Conservation (phyloP, 495 filamentous ascomycete genomes). For the Daldinia concentrica region DNA sequence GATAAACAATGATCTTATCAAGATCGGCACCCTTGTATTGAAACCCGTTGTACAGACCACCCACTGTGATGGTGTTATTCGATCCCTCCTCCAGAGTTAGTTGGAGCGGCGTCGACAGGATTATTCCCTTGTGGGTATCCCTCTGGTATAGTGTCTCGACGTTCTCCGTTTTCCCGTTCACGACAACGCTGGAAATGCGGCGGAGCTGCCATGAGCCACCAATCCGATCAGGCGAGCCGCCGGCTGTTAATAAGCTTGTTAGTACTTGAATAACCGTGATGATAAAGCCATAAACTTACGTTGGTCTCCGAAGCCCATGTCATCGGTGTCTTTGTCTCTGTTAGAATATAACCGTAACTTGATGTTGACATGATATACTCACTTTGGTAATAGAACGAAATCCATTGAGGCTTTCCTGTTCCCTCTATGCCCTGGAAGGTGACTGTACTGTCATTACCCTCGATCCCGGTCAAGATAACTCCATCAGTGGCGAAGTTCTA, state of each 20-base stretch:
- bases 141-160: slow-evolving; percentile 54
- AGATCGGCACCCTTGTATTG: slow-evolving; percentile 55
- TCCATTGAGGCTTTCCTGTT: slow-evolving; percentile 61
- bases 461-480: slow-evolving; percentile 58
- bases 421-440: slow-evolving; percentile 60
- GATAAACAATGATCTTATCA: slow-evolving; percentile 57
- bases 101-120: slow-evolving; percentile 53
- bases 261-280: background rate
- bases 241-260: slow-evolving; percentile 27
- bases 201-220: slow-evolving; percentile 56
- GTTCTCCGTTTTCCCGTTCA: slow-evolving; percentile 49
- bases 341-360: slow-evolving; percentile 12
- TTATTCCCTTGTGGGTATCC: slow-evolving; percentile 59
- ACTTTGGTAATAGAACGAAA: slow-evolving; percentile 64
- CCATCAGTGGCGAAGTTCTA: slow-evolving; percentile 58
- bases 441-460: slow-evolving; percentile 61
- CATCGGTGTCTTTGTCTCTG: slow-evolving; percentile 46
- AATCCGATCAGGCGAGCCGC: slow-evolving; percentile 54
- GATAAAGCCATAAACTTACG: slow-evolving; percentile 37
- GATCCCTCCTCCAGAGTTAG: slow-evolving; percentile 49
- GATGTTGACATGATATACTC: slow-evolving; percentile 6
- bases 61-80: slow-evolving; percentile 55
- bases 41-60: slow-evolving; percentile 53
- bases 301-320: slow-evolving; percentile 57
- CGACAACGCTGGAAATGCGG: slow-evolving; percentile 54